A percentile compares a stretch with the other conserved stretches of the same genome.
Evolutionary conservation across 352 stramenopile genomes (phyloP).

Genomic region (Peronospora destructor): DNA sequence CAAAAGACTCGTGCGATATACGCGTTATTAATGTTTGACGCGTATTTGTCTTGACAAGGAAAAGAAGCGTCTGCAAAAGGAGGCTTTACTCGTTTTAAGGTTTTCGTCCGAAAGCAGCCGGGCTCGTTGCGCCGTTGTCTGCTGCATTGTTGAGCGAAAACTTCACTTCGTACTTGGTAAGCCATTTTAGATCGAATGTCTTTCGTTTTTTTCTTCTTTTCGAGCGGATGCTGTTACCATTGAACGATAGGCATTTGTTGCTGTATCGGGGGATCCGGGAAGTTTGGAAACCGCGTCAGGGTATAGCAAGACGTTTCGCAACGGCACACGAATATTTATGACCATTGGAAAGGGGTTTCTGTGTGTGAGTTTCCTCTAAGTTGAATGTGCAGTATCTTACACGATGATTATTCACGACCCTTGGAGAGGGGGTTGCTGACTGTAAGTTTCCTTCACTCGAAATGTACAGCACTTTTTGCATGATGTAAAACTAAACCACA

Average conservation of each 20-base stretch:
- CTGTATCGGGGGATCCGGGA: neutral
- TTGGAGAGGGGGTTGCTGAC: neutral
- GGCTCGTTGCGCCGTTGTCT: neutral
- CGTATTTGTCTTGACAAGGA: neutral
- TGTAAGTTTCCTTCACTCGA: neutral
- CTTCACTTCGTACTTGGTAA: no score
- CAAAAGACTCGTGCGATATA: neutral
- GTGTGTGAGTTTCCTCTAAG: neutral
- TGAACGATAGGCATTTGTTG: neutral
- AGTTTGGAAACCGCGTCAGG: neutral
- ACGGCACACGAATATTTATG: neutral
- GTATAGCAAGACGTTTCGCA: neutral
- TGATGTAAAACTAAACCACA: conserved; percentile 1
- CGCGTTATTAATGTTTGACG: neutral
- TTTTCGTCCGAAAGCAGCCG: neutral
- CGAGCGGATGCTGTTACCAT: neutral
- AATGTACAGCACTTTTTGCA: neutral
- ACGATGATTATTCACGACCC: neutral
- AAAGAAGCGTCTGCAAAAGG: neutral
- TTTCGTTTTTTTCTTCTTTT: neutral
- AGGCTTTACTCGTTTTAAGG: neutral
- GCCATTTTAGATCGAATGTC: neutral
- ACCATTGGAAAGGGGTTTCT: neutral
- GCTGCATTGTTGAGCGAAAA: neutral
- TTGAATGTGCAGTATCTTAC: no score